phyloP scores from a whole-genome alignment of 495 filamentous ascomycete genomes.

The Cercophora sp. region DNA sequence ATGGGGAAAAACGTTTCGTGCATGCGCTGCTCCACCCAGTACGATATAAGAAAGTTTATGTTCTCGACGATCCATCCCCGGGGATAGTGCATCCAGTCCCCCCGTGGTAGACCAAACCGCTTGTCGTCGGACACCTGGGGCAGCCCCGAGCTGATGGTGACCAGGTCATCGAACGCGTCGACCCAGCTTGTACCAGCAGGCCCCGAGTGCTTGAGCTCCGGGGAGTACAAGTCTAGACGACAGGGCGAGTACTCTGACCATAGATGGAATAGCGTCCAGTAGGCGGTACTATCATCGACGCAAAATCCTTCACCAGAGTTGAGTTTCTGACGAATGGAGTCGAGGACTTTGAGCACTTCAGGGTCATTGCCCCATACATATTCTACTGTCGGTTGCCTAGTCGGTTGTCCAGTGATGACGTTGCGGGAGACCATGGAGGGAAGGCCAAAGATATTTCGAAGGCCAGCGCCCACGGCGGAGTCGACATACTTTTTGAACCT shows the following conservation, averaged over 20 bases:
- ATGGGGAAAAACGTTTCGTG: too few relatives aligned
- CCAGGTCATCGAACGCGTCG: conserved; percentile 42
- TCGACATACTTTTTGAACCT: conserved; percentile 43
- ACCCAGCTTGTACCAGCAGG: too few relatives aligned
- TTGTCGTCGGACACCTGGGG: too few relatives aligned
- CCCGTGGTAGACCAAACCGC: too few relatives aligned
- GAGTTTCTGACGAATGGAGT: background rate
- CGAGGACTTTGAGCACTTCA: background rate
- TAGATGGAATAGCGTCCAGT: conserved; percentile 17
- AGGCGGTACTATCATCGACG: background rate
- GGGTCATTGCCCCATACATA: background rate
- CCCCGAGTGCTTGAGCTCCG: conserved; percentile 21
- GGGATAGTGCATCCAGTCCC: too few relatives aligned
- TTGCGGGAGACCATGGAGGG: conserved; percentile 1
- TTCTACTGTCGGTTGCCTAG: too few relatives aligned
- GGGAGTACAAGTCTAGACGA: conserved; percentile 22
- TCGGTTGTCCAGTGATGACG: background rate
- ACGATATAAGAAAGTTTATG: too few relatives aligned
- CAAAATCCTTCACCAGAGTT: background rate
- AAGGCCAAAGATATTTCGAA: conserved; percentile 30
- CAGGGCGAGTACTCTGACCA: conserved; percentile 35
- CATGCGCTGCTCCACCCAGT: too few relatives aligned
- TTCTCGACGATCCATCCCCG: too few relatives aligned
- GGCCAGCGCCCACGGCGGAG: conserved; percentile 30
- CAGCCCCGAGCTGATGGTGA: conserved; percentile 26